These are phyloP conservation scores for Sporothrix globosa DNA, from an alignment of 2,329 filamentous ascomycete genomes.

Conservation along the genomic window DNA sequence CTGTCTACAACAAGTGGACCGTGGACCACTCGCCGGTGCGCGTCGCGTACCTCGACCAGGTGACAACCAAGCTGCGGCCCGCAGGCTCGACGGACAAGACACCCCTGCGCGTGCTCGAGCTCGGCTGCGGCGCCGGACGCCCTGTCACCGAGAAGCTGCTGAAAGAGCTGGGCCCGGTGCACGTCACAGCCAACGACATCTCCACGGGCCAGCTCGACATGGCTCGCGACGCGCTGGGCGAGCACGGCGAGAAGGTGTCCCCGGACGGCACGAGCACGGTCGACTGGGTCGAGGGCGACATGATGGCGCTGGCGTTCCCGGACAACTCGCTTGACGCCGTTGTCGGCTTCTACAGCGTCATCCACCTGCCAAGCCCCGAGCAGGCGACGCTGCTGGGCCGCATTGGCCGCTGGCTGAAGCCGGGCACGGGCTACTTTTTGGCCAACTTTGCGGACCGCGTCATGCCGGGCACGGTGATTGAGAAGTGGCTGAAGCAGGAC, in stretches of 20 bases:
- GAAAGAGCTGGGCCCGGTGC: slow-evolving; percentile 31
- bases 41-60: slow-evolving; percentile 10
- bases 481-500: slow-evolving; percentile 47
- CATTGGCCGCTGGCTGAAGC: slow-evolving; percentile 54
- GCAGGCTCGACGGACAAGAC: background rate
- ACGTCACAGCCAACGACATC: slow-evolving; percentile 49
- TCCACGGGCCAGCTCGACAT: slow-evolving; percentile 47
- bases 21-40: slow-evolving; percentile 39
- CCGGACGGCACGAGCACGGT: slow-evolving; percentile 35
- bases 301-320: slow-evolving; percentile 44
- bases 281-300: slow-evolving; percentile 46
- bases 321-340: slow-evolving; percentile 51
- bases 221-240: slow-evolving; percentile 40
- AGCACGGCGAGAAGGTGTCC: slow-evolving; percentile 30
- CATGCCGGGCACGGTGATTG: slow-evolving; percentile 40
- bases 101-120: background rate
- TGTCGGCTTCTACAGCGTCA: slow-evolving; percentile 57
- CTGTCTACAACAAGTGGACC: slow-evolving; percentile 49
- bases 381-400: slow-evolving; percentile 52
- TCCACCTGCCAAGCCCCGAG: slow-evolving; percentile 58
- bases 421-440: slow-evolving; percentile 53
- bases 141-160: slow-evolving; percentile 40
- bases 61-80: background rate
- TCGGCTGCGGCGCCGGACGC: slow-evolving; percentile 14
- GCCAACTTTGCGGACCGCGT: slow-evolving; percentile 49